Base-by-base conservation (phyloP, 2,329 filamentous ascomycete species). In the Aspergillus brasiliensis region DNA sequence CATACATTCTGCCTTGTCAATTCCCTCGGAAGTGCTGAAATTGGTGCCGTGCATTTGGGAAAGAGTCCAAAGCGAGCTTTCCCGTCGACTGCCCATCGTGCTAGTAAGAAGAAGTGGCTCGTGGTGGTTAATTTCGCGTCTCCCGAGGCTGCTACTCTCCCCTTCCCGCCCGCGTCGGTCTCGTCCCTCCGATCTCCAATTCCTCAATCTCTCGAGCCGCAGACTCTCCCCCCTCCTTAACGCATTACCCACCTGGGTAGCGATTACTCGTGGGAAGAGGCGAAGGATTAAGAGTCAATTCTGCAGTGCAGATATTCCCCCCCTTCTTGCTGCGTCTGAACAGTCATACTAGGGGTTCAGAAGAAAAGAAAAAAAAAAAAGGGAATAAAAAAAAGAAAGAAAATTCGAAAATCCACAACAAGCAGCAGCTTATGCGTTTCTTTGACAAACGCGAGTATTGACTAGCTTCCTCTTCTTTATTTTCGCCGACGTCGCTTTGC, bases 231-330 rank as follows among this genome's bases (percentile, higher is more conserved):
- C 55, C 63, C 54, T 56, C 37, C 19, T 64, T 19, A 67, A 65
- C 67, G 63, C 69, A 68, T 65, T 62, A 56, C 63, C 61, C 56
- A 62, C 63, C 59, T 62, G 54, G 64, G 57, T 59, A 61, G 67
- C 64, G 62, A 62, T 65, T 61, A 62, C 58, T 62, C 57, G 61
- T 64, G 63, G 67, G 67, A 62, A 60, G 64, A 64, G 65, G 46
- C 58, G 49, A 62, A 67, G 64, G 58, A 62, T 11, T 64, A 51
- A 60, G 51, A 62, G 58, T 52, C 58, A 60, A 58, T 62, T 67
- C 66, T 73, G 71, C 72, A 67, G 71, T 60, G 72, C 71, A 74
- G 72, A 67, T 69, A 60, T 59, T 64, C 60, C 48, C 54, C 51
- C 55, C 65, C 56, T 25, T 57, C 56, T 68, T 64, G 56, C 54